phyloP scores from a whole-genome alignment of 768 basidiomycete genomes.

The Boletus subparvulus region DNA sequence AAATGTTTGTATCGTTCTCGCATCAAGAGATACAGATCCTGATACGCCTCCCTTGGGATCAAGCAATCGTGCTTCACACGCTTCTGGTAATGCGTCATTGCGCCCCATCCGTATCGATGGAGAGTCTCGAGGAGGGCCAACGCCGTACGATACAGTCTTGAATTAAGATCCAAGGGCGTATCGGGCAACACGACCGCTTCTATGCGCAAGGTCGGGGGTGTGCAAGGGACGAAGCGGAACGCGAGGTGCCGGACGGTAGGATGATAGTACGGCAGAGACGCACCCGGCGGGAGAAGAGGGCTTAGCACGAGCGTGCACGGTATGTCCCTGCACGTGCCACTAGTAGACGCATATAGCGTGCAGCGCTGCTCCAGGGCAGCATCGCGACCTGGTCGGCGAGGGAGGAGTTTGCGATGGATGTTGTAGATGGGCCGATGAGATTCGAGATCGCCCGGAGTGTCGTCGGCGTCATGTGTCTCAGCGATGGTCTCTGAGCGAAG shows the following conservation, averaged over 20 bases:
- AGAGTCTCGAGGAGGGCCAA: slow-evolving; percentile 78
- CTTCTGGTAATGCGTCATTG: slow-evolving; percentile 79
- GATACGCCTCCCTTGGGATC: slow-evolving; percentile 74
- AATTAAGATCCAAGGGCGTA: slow-evolving; percentile 48
- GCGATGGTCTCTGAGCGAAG: slow-evolving; percentile 71
- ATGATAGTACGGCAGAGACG: slow-evolving; percentile 82
- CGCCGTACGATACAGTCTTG: slow-evolving; percentile 77
- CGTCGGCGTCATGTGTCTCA: slow-evolving; percentile 42
- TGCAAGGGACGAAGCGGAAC: slow-evolving; percentile 61
- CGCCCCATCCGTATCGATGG: slow-evolving; percentile 89
- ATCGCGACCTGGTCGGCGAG: slow-evolving; percentile 79
- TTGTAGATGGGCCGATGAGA: slow-evolving; percentile 45
- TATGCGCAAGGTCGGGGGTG: slow-evolving; percentile 24
- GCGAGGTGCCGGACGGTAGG: slow-evolving; percentile 79
- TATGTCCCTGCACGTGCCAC: slow-evolving; percentile 22
- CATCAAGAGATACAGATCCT: slow-evolving; percentile 87
- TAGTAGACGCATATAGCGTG: slow-evolving; percentile 54
- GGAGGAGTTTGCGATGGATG: slow-evolving; percentile 68
- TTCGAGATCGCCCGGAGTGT: slow-evolving; percentile 27
- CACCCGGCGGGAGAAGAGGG: slow-evolving; percentile 48
- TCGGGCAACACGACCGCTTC: slow-evolving; percentile 39
- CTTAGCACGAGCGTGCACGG: slow-evolving; percentile 53
- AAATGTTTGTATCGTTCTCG: slow-evolving; percentile 81
- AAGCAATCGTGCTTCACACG: slow-evolving; percentile 81
- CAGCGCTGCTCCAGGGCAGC: slow-evolving; percentile 72